Evolutionary conservation across 495 filamentous ascomycete species (phyloP).

Genomic region (Talaromyces ruber): DNA sequence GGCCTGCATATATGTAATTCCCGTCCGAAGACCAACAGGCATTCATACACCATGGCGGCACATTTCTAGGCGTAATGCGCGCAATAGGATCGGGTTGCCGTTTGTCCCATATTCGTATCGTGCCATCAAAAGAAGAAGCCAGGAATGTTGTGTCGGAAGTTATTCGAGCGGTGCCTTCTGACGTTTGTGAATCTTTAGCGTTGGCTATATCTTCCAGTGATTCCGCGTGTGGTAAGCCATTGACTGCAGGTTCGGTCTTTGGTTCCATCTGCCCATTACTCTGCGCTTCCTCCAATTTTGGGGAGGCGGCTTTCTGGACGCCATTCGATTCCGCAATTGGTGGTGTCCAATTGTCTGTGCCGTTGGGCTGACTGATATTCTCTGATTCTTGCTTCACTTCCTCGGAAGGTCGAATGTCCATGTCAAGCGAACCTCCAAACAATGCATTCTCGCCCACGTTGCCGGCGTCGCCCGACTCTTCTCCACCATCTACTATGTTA

Average conservation of each 20-base stretch:
- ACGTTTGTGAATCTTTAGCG: constrained; percentile 11
- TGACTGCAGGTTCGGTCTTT: constrained; percentile 22
- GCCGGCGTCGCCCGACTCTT: constrained; percentile 49
- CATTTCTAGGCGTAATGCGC: constrained; percentile 60
- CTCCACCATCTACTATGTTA: constrained; percentile 46
- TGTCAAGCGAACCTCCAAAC: constrained; percentile 42
- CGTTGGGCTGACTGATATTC: constrained; percentile 13
- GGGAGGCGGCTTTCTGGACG: constrained; percentile 10
- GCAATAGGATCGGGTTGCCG: constrained; percentile 70
- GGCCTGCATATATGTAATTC: constrained; percentile 88
- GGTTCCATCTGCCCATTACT: not conserved
- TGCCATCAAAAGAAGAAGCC: constrained; percentile 79
- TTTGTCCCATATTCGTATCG: constrained; percentile 85
- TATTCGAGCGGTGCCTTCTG: constrained; percentile 33
- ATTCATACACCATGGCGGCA: constrained; percentile 95
- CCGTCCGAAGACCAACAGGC: constrained; percentile 97
- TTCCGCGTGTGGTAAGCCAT: constrained; percentile 47
- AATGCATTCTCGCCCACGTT: constrained; percentile 77
- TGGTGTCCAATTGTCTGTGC: constrained; percentile 7
- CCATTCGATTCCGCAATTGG: constrained; percentile 6
- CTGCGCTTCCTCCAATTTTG: not conserved
- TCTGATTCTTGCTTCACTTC: constrained; percentile 29
- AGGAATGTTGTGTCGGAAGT: constrained; percentile 64
- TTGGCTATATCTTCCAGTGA: constrained; percentile 20
- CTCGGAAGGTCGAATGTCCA: constrained; percentile 35